phyloP scores from a whole-genome alignment of 2,329 filamentous ascomycete genomes.

The Lithohypha guttulata region DNA sequence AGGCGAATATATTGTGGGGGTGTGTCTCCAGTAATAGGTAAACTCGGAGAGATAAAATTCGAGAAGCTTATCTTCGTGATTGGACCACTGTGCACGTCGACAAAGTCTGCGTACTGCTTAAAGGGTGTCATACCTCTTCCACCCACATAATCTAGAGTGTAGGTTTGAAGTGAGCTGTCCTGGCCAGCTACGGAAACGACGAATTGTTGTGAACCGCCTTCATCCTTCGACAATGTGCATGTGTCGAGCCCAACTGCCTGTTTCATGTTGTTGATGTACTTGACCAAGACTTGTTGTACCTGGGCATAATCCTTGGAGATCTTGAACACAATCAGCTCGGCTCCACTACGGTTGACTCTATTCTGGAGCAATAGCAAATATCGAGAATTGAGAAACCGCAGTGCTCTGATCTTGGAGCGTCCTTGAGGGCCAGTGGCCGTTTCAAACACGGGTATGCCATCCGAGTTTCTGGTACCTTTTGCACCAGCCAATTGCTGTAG shows the following conservation, averaged over 20 bases:
- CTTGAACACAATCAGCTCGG: conserved; percentile 43
- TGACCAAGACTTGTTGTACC: conserved; percentile 35
- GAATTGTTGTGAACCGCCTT: conserved; percentile 60
- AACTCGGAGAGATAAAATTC: conserved; percentile 40
- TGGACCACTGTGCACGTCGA: conserved; percentile 45
- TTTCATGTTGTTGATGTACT: conserved; percentile 55
- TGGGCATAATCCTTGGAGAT: conserved; percentile 19
- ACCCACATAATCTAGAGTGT: conserved; percentile 59
- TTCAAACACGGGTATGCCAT: conserved; percentile 16
- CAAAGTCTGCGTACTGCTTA: conserved; percentile 40
- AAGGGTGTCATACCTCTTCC: conserved; percentile 37
- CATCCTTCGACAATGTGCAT: conserved; percentile 51
- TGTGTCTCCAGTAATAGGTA: conserved; percentile 38
- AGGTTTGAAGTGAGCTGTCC: conserved; percentile 66
- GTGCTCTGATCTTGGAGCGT: conserved; percentile 37
- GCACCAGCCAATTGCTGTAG: conserved; percentile 48
- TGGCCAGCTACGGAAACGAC: conserved; percentile 70
- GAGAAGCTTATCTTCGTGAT: conserved; percentile 48
- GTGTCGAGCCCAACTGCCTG: conserved; percentile 71
- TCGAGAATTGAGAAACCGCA: conserved; percentile 34
- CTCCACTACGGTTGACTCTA: conserved; percentile 42
- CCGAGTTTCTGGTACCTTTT: conserved; percentile 34
- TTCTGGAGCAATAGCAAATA: conserved; percentile 48
- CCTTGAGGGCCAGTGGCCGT: conserved; percentile 21
- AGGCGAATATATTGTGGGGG: conserved; percentile 58